Evolutionary conservation across 495 filamentous ascomycete genomes (phyloP).

Genomic region (Xylaria cubensis): DNA sequence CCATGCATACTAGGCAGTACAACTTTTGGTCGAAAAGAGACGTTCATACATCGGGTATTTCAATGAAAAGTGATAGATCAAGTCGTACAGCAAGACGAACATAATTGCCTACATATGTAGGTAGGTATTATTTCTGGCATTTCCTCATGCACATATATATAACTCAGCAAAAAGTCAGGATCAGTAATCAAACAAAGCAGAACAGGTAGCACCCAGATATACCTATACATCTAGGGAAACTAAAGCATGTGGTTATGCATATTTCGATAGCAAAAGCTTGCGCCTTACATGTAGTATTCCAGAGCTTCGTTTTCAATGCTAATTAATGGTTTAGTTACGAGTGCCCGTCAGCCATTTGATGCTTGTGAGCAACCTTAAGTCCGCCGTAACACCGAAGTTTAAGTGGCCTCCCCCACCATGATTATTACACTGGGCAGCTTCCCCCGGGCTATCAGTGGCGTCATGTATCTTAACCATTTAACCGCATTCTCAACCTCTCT

Average conservation of each 20-base stretch:
- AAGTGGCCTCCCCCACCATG: slow-evolving; percentile 10
- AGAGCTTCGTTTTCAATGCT: background rate
- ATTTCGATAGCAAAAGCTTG: background rate
- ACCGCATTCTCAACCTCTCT: slow-evolving; percentile 3
- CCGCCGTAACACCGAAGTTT: slow-evolving; percentile 38
- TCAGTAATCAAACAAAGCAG: too few relatives aligned
- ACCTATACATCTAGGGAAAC: background rate
- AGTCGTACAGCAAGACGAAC: background rate
- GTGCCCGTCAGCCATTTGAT: background rate
- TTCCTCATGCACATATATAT: background rate
- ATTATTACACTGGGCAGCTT: background rate
- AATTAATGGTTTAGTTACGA: background rate
- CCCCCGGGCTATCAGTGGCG: slow-evolving; percentile 30
- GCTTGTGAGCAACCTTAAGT: slow-evolving; percentile 33
- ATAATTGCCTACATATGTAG: too few relatives aligned
- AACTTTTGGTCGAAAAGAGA: background rate
- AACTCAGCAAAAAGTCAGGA: background rate
- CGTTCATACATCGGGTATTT: background rate
- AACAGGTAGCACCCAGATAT: too few relatives aligned
- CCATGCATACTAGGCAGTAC: background rate
- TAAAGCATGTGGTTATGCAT: background rate
- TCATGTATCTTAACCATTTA: slow-evolving; percentile 30
- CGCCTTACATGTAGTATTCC: too few relatives aligned
- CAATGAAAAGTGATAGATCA: background rate
- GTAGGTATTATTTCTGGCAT: background rate